These are phyloP conservation scores for Emydomyces testavorans DNA, from an alignment of 2,329 filamentous ascomycete genomes.

Conservation along the genomic window DNA sequence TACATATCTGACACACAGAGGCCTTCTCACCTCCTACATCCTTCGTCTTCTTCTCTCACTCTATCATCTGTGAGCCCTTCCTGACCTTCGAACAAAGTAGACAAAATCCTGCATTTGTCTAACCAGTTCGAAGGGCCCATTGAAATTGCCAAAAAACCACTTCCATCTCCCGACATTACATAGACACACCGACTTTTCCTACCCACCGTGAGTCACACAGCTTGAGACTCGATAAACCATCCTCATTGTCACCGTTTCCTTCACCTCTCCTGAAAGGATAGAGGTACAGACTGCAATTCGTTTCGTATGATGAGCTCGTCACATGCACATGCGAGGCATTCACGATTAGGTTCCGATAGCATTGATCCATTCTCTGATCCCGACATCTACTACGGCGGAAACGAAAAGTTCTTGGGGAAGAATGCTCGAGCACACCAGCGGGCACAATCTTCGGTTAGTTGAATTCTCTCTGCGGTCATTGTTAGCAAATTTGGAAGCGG, in stretches of 20 bases:
- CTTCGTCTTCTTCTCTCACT: not conserved
- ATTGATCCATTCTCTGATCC: conserved; percentile 48
- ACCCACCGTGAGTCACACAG: too few species aligned
- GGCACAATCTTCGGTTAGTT: conserved; percentile 15
- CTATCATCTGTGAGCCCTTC: not conserved
- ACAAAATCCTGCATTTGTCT: not conserved
- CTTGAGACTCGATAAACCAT: too few species aligned
- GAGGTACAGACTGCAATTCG: not conserved
- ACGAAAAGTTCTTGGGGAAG: conserved; percentile 30
- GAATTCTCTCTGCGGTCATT: not conserved
- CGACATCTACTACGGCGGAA: conserved; percentile 48
- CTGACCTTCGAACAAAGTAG: not conserved
- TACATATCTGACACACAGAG: too few species aligned
- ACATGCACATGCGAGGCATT: conserved; percentile 7
- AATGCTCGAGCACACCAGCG: conserved; percentile 10
- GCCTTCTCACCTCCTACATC: not conserved
- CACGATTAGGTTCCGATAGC: conserved; percentile 31
- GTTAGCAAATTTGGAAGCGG: not conserved
- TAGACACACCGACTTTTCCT: not conserved
- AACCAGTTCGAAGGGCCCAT: not conserved
- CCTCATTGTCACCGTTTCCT: not conserved
- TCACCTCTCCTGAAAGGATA: not conserved
- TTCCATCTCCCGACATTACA: not conserved
- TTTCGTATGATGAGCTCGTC: conserved; percentile 13
- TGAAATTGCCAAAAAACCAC: not conserved